Conservation (phyloP, 176 grass and related monocot genomes). For the Oryza brachyantha region DNA sequence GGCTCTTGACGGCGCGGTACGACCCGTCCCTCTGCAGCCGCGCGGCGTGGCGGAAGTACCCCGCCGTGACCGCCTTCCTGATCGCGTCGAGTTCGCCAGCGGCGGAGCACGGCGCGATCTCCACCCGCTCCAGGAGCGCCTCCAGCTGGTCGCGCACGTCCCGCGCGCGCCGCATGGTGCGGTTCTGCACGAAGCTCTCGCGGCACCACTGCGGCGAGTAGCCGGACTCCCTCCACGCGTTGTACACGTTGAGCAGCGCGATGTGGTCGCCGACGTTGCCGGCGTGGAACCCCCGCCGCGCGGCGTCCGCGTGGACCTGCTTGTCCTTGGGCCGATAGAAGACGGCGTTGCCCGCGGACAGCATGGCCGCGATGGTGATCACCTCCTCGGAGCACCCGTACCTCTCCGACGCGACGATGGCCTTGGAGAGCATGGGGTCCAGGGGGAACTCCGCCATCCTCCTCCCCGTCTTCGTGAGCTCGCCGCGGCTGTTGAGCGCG, state of each 20-base stretch:
- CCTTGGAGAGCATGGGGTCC: slow-evolving; percentile 59
- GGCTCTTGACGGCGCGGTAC: slow-evolving; percentile 43
- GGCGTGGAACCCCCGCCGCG: slow-evolving; percentile 35
- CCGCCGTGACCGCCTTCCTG: slow-evolving; percentile 46
- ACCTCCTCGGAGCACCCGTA: slow-evolving; percentile 58
- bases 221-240: slow-evolving; percentile 42
- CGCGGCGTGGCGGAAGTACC: slow-evolving; percentile 47
- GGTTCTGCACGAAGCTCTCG: slow-evolving; percentile 58
- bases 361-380: slow-evolving; percentile 49
- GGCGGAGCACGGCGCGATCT: slow-evolving; percentile 37
- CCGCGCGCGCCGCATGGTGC: slow-evolving; percentile 42
- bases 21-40: slow-evolving; percentile 35
- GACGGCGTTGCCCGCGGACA: slow-evolving; percentile 39
- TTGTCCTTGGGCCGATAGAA: slow-evolving; percentile 59
- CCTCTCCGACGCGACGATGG: slow-evolving; percentile 46
- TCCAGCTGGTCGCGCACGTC: slow-evolving; percentile 59
- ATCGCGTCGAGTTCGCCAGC: slow-evolving; percentile 33
- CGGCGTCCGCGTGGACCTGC: slow-evolving; percentile 45
- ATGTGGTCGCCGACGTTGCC: slow-evolving; percentile 48
- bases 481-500: slow-evolving; percentile 48
- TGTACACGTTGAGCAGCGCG: slow-evolving; percentile 61
- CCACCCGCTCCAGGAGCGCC: slow-evolving; percentile 52
- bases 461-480: slow-evolving; percentile 54
- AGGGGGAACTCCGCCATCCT: slow-evolving; percentile 61
- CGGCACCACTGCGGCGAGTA: slow-evolving; percentile 54